Percentiles rank a stretch among this genome's conserved stretches.
These are phyloP conservation scores for Hylodesmum podocarpum DNA, from an alignment of 306 rosid species.

Conservation along the genomic window DNA sequence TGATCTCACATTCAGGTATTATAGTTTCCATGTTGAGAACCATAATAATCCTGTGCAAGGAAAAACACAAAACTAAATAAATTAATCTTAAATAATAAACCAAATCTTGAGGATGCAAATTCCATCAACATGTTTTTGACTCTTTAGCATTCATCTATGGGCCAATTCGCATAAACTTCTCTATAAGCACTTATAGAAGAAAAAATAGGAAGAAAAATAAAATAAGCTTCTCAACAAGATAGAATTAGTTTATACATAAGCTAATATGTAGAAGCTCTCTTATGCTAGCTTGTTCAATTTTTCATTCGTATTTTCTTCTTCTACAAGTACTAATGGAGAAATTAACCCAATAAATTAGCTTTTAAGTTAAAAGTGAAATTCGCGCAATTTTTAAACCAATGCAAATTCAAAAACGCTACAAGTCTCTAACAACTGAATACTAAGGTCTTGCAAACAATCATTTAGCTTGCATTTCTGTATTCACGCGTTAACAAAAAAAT, in stretches of 20 bases:
- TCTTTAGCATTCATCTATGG: constrained; percentile 6
- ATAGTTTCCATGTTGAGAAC: constrained; percentile 88
- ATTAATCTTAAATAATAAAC: constrained; percentile 12
- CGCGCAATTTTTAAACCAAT: no score
- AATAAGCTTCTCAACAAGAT: no score
- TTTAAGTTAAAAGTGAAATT: no score
- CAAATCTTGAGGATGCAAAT: constrained; percentile 5
- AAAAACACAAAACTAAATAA: constrained; percentile 7
- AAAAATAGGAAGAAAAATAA: no score
- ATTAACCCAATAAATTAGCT: no score
- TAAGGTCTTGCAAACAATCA: constrained; percentile 1
- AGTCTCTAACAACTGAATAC: background rate
- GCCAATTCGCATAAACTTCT: no score
- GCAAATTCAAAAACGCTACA: background rate
- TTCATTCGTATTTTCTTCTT: no score
- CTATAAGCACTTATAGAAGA: no score
- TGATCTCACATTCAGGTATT: constrained; percentile 63
- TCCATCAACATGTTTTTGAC: background rate
- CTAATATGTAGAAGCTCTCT: no score
- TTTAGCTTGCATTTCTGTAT: background rate
- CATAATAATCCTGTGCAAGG: constrained; percentile 66
- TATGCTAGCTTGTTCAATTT: no score
- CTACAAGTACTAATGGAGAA: no score
- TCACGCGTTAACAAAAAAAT: background rate
- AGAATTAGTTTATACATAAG: no score